phyloP scores from a whole-genome alignment of 2,329 filamentous ascomycete genomes.

The Epichloe hybrida region DNA sequence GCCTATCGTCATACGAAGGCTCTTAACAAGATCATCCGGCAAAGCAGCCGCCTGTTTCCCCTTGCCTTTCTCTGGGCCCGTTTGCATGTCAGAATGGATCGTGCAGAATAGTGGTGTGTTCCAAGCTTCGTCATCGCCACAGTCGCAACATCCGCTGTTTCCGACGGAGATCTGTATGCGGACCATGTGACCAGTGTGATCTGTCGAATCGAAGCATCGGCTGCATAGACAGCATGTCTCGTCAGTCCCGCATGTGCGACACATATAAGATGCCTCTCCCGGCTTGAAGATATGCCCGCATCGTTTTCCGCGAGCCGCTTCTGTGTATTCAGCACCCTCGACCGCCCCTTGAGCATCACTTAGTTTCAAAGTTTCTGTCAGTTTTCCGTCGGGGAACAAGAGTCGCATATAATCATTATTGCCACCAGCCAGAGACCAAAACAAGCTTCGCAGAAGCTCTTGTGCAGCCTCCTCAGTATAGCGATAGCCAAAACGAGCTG shows the following conservation, averaged over 20 bases:
- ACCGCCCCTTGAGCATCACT: constrained; percentile 81
- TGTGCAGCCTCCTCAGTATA: constrained; percentile 60
- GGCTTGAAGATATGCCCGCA: constrained; percentile 96
- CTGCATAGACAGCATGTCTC: constrained; percentile 93
- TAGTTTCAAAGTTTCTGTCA: constrained; percentile 57
- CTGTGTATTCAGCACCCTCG: constrained; percentile 89
- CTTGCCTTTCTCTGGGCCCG: constrained; percentile 46
- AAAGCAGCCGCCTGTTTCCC: constrained; percentile 43
- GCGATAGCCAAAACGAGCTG: constrained; percentile 57
- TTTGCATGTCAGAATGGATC: constrained; percentile 61
- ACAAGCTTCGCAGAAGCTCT: constrained; percentile 66
- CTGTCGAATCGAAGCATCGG: constrained; percentile 86
- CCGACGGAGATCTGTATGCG: constrained; percentile 77
- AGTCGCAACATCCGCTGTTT: constrained; percentile 94
- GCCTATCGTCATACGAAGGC: constrained; percentile 74
- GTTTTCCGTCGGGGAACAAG: constrained; percentile 68
- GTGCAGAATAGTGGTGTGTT: constrained; percentile 76
- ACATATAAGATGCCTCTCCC: constrained; percentile 87
- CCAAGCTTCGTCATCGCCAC: constrained; percentile 93
- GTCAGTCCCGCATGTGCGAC: constrained; percentile 86
- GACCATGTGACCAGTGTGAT: constrained; percentile 87
- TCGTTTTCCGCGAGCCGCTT: constrained; percentile 78
- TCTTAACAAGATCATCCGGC: constrained; percentile 61
- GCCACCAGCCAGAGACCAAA: constrained; percentile 71
- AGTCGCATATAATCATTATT: constrained; percentile 60